Evolutionary conservation across 148 eudicot genomes (phyloP).

Genomic region (Camellia granthamiana): DNA sequence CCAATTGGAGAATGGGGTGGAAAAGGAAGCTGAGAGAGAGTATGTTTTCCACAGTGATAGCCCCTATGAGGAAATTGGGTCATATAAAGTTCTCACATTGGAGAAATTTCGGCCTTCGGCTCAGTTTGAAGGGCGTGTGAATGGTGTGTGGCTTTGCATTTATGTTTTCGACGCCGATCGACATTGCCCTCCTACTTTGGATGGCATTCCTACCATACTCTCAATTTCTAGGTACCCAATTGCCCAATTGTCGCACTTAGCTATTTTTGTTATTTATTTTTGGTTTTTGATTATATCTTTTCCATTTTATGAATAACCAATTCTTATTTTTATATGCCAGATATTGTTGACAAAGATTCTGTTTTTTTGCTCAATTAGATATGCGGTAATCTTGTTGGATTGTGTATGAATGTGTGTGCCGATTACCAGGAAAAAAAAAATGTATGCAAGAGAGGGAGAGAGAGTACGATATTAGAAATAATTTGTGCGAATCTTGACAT

Average conservation of each 20-base stretch:
- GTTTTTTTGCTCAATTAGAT: not conserved
- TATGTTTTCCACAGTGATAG: conserved; percentile 20
- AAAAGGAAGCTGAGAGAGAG: conserved; percentile 29
- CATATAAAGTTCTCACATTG: conserved; percentile 26
- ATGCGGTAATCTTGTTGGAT: not conserved
- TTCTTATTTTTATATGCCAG: not conserved
- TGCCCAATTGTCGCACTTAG: not conserved
- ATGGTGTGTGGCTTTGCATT: conserved; percentile 34
- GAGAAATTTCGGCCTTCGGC: conserved; percentile 9
- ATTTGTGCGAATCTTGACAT: not conserved
- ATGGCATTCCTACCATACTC: conserved; percentile 20
- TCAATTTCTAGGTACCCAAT: conserved; percentile 3
- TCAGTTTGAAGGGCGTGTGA: conserved; percentile 21
- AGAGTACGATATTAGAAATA: not conserved
- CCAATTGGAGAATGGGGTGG: conserved; percentile 13
- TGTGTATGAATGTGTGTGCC: not conserved
- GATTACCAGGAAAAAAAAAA: not conserved
- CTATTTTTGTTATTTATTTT: not conserved
- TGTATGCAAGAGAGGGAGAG: not conserved
- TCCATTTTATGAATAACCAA: not conserved
- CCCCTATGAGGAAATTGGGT: conserved; percentile 22
- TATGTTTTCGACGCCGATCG: conserved; percentile 21
- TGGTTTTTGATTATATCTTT: not conserved
- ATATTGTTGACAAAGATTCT: not conserved
- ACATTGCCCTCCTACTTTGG: not conserved